Evolutionary conservation across 73 alveolate species (phyloP).

Genomic region (Paraurostyla sp.): DNA sequence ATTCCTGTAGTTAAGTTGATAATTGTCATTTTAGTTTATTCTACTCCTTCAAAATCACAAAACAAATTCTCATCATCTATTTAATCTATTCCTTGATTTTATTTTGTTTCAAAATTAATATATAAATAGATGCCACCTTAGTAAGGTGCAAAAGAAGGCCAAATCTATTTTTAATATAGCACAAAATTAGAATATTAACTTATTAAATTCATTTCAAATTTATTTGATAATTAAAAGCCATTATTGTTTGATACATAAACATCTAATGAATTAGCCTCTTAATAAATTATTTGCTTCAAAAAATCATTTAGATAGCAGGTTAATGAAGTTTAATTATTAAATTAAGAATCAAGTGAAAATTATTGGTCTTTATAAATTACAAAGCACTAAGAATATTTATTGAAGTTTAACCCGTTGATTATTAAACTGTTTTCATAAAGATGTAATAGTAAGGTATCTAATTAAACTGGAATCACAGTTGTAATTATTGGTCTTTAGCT

Average conservation of each 20-base stretch:
- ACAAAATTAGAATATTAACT: too few relatives aligned
- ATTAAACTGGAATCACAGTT: not conserved
- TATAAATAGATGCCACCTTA: conserved; percentile 18
- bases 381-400: too few relatives aligned
- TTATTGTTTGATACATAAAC: not conserved
- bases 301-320: too few relatives aligned
- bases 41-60: not conserved
- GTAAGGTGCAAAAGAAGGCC: conserved; percentile 12
- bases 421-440: too few relatives aligned
- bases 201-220: not conserved
- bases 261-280: not conserved
- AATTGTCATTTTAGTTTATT: not conserved
- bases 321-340: too few relatives aligned
- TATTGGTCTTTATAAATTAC: too few relatives aligned
- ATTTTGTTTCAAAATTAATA: not conserved
- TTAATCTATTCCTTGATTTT: not conserved
- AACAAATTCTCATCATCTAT: not conserved
- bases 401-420: too few relatives aligned
- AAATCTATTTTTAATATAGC: too few relatives aligned
- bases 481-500: too few relatives aligned
- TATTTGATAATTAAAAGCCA: not conserved
- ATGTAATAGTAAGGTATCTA: too few relatives aligned
- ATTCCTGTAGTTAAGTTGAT: not conserved
- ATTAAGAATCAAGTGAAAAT: too few relatives aligned
- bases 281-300: too few relatives aligned